A percentile compares a stretch with the other conserved stretches of the same genome.
Evolutionary conservation across 805 yeast species (phyloP).

Genomic region (Candida ascalaphidarum): DNA sequence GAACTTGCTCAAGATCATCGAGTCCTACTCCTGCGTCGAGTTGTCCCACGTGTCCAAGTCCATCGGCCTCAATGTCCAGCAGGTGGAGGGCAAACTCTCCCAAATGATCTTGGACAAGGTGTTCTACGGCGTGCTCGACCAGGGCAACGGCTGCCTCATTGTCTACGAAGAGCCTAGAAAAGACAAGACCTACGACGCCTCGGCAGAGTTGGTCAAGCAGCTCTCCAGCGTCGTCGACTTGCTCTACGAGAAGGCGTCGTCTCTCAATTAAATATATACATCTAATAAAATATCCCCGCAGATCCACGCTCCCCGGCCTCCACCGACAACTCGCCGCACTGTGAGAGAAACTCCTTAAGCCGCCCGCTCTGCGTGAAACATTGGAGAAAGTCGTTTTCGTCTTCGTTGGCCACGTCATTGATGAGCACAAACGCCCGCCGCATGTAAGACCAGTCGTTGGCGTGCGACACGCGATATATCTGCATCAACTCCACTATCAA

Average conservation of each 20-base stretch:
- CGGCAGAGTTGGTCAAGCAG: constrained; percentile 78
- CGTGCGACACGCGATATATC: constrained; percentile 31
- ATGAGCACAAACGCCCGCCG: constrained; percentile 53
- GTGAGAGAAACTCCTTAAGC: constrained; percentile 42
- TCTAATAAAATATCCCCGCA: constrained; percentile 29
- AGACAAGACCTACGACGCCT: constrained; percentile 83
- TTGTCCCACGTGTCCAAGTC: constrained; percentile 78
- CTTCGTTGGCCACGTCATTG: constrained; percentile 59
- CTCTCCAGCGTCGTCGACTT: constrained; percentile 85
- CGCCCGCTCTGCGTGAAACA: constrained; percentile 53
- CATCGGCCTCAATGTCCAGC: constrained; percentile 79
- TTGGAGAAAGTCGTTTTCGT: constrained; percentile 45
- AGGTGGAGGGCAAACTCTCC: constrained; percentile 88
- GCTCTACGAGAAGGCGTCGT: constrained; percentile 87
- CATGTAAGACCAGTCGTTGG: constrained; percentile 36
- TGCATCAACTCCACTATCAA: constrained; percentile 60
- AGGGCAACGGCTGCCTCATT: constrained; percentile 96
- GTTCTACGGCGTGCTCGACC: constrained; percentile 95
- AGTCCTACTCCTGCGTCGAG: constrained; percentile 95
- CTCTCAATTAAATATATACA: constrained; percentile 44
- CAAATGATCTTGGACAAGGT: constrained; percentile 95
- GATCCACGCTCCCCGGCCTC: constrained; percentile 38
- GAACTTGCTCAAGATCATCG: constrained; percentile 87
- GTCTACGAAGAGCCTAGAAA: constrained; percentile 82
- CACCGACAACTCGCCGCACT: constrained; percentile 52